These are phyloP conservation scores for Hygrocybe coccinea DNA, from an alignment of 768 basidiomycete species.

Conservation along the genomic window DNA sequence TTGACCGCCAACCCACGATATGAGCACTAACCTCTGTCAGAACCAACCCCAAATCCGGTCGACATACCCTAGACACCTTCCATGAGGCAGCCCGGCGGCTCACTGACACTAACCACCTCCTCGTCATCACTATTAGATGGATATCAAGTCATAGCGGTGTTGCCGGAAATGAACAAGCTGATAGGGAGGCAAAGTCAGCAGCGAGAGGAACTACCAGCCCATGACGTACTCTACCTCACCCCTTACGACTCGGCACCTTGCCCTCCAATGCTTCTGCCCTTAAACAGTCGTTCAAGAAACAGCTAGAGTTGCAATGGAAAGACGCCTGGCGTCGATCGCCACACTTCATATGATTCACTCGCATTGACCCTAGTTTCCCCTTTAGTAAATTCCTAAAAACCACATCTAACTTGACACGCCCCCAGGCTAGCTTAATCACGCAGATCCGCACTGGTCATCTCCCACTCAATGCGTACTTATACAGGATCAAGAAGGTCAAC, in stretches of 20 bases:
- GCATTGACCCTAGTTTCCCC: background rate
- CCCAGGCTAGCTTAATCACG: constrained; percentile 3
- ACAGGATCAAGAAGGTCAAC: too few species aligned
- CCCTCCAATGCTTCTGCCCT: constrained; percentile 1
- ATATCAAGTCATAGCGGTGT: constrained; percentile 23
- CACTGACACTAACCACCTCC: background rate
- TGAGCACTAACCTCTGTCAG: background rate
- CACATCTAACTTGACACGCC: background rate
- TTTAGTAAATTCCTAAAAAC: background rate
- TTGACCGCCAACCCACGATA: too few species aligned
- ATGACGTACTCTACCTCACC: background rate
- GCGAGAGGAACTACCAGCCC: constrained; percentile 4
- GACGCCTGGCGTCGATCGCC: background rate
- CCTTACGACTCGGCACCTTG: background rate
- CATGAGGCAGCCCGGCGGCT: background rate
- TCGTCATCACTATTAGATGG: constrained; percentile 14
- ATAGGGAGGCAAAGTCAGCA: constrained; percentile 21
- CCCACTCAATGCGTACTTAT: constrained; percentile 7
- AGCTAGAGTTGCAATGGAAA: background rate
- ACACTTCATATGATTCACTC: background rate
- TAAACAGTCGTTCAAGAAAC: background rate
- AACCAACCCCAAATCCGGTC: background rate
- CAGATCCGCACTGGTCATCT: constrained; percentile 8
- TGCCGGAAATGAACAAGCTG: constrained; percentile 23
- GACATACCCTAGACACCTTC: background rate